A percentile compares a stretch with the other conserved stretches of the same genome.
Evolutionary conservation across 768 basidiomycete genomes (phyloP).

Genomic region (Mrakia hoshinonis): DNA sequence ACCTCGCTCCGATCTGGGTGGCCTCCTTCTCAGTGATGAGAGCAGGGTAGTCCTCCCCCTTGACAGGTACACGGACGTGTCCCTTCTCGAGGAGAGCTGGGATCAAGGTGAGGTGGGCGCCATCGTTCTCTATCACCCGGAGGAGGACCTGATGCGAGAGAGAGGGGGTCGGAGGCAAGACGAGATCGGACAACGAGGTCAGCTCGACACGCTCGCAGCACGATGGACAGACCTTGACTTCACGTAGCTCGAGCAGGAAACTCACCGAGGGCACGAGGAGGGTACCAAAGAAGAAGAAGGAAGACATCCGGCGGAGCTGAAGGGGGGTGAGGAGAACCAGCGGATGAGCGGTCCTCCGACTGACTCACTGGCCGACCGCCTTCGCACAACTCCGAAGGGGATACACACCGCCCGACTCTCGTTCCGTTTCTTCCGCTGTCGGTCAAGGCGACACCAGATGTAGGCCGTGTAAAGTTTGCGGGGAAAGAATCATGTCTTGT

Average conservation of each 20-base stretch:
- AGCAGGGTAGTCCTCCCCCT: conserved; percentile 26
- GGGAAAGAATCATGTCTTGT: too few relatives aligned
- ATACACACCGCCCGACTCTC: too few relatives aligned
- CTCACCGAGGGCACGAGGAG: conserved; percentile 15
- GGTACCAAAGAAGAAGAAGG: conserved; percentile 22
- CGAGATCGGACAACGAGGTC: neutral
- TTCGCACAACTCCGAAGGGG: too few relatives aligned
- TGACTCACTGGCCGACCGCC: too few relatives aligned
- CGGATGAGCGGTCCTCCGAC: too few relatives aligned
- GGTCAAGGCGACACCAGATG: too few relatives aligned
- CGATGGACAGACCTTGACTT: too few relatives aligned
- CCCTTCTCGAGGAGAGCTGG: conserved; percentile 12
- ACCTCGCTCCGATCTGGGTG: neutral
- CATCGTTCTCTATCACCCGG: conserved; percentile 7
- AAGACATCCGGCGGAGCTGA: neutral
- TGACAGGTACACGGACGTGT: neutral
- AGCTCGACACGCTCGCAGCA: neutral
- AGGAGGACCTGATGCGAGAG: neutral
- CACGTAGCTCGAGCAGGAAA: neutral
- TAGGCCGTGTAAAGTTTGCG: too few relatives aligned
- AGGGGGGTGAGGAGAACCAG: neutral
- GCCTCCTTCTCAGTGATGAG: conserved; percentile 10
- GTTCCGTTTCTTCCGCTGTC: too few relatives aligned
- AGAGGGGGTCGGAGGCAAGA: neutral
- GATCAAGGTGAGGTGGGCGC: conserved; percentile 4